These are phyloP conservation scores for Phlebiopsis flavidoalba DNA, from an alignment of 768 basidiomycete genomes.

Conservation along the genomic window DNA sequence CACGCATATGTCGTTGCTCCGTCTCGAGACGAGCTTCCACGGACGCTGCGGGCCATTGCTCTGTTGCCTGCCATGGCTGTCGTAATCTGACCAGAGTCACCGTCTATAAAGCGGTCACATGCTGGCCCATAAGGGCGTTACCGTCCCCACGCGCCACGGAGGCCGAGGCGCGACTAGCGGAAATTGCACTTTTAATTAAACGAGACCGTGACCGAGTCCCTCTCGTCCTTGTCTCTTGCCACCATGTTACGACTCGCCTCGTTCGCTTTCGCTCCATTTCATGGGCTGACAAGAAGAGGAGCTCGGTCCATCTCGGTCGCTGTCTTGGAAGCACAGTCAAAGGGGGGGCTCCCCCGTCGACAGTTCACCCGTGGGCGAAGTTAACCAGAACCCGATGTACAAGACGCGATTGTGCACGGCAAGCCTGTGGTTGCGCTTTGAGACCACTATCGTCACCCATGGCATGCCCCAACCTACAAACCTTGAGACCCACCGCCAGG, in stretches of 20 bases:
- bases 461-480: conserved; percentile 85
- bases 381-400: no score
- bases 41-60: conserved; percentile 26
- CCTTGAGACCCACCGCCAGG: conserved; percentile 57
- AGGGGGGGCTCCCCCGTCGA: conserved; percentile 42
- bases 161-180: background rate
- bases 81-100: background rate
- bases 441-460: conserved; percentile 90
- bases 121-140: background rate
- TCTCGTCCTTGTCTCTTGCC: background rate
- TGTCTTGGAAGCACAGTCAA: conserved; percentile 18
- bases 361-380: no score
- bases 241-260: conserved; percentile 12
- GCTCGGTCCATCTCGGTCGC: conserved; percentile 13
- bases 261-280: conserved; percentile 6
- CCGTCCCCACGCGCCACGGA: background rate
- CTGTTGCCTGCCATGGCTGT: conserved; percentile 3
- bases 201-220: background rate
- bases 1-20: conserved; percentile 44
- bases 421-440: conserved; percentile 84
- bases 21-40: conserved; percentile 37
- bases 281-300: background rate
- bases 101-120: background rate
- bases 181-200: background rate
- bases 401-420: conserved; percentile 63